Conservation (phyloP, 768 basidiomycete genomes). For the Termitomyces bulborhizus region DNA sequence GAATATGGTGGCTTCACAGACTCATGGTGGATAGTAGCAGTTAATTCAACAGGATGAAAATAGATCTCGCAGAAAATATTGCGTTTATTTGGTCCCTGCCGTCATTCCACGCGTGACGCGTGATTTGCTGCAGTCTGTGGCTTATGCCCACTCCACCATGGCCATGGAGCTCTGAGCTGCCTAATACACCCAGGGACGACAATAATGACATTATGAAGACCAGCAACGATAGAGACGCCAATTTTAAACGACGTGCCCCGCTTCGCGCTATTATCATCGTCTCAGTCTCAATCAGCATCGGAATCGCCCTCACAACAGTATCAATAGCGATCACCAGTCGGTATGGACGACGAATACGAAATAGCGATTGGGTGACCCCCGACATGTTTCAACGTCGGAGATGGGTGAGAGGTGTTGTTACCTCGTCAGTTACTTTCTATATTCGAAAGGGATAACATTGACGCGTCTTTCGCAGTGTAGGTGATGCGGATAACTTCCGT, state of each 20-base stretch:
- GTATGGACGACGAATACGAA: slow-evolving; percentile 54
- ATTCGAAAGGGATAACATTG: neutral
- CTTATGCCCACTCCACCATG: slow-evolving; percentile 13
- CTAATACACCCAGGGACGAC: neutral
- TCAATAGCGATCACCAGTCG: slow-evolving; percentile 36
- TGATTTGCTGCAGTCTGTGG: neutral
- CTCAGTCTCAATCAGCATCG: slow-evolving; percentile 33
- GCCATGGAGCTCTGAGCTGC: slow-evolving; percentile 8
- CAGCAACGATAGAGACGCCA: neutral
- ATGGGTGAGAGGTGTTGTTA: slow-evolving; percentile 79
- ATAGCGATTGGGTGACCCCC: slow-evolving; percentile 66
- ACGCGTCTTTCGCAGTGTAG: slow-evolving; percentile 45
- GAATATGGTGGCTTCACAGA: neutral
- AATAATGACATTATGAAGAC: neutral
- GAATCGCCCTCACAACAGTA: slow-evolving; percentile 29
- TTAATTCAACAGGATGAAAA: no score
- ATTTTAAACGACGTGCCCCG: slow-evolving; percentile 11
- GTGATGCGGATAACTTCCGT: slow-evolving; percentile 84
- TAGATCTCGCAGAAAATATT: neutral
- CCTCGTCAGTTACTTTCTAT: slow-evolving; percentile 42
- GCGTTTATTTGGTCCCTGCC: neutral
- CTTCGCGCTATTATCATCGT: slow-evolving; percentile 24
- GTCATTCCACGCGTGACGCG: neutral
- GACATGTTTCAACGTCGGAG: slow-evolving; percentile 47
- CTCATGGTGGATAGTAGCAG: neutral